Evolutionary conservation across 2,329 filamentous ascomycete genomes (phyloP), one percentile per base, ranked within the genome.

Genomic region (Epicoccum nigrum): DNA sequence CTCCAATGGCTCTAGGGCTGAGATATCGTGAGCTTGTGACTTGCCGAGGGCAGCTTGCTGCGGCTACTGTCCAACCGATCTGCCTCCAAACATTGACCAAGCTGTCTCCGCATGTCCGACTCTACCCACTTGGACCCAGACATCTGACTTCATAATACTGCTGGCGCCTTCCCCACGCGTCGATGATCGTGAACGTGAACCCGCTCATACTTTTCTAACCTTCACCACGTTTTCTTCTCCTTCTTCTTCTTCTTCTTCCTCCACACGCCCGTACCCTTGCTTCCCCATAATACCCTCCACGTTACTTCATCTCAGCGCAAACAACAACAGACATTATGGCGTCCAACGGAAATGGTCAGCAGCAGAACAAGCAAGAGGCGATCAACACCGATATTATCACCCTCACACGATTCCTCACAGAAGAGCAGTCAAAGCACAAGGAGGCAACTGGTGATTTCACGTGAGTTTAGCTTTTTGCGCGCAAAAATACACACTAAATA

Each of bases 361-460:
- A 81, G 30, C 80, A 81, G 28, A 81, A 80, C 53, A 71, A 77
- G 64, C 47, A 51, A 38, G 91, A 96, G 79, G 87, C 88, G 74
- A 86, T 99, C 79, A 97, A 97, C 82, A 95, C 90, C 57, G 86
- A 97, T 76, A 97, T 99, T 71, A 83, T 97, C 72, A 97, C 94
- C 47, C 86, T 99, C 65, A 97, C 94, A 33, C 85, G 94, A 56
- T 96, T 94, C 82, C 83, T 99, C 67, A 97, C 92, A 23, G 94
- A 99, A 80, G 92, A 97, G 79, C 94, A 99, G 76, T 78, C 82
- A 56, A 97, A 97, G 77, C 86, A 95, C 79, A 88, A 88, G 72
- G 92, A 97, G 74, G 94, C 94, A 45, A 97, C 92, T 12, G 94
- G 94, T 79, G 94, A 99, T 79, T 99, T 99, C 79, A 99, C 94